Percentiles rank a stretch among this genome's conserved stretches.
Conservation (phyloP, 306 rosid genomes). For the Ochetophila trinervis region DNA sequence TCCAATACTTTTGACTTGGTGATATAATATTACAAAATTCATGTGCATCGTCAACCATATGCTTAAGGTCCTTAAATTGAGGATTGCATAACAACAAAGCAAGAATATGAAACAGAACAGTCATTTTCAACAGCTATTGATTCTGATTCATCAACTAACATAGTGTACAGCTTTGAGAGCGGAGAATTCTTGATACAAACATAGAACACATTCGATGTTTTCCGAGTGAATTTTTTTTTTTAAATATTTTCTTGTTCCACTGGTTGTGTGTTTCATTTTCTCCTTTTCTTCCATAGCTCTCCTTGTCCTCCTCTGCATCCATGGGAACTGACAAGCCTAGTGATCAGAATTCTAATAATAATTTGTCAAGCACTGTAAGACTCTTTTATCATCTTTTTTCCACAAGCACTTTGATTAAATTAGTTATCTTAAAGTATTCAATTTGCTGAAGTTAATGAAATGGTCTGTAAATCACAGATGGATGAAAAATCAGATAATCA, state of each 20-base stretch:
- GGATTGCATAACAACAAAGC: no score
- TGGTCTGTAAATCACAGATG: conserved; percentile 12
- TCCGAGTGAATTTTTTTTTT: background rate
- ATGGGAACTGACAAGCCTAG: conserved; percentile 18
- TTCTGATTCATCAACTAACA: no score
- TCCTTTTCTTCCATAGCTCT: background rate
- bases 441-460: background rate
- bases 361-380: conserved; percentile 22
- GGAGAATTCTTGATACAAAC: conserved; percentile 2
- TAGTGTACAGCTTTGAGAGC: background rate
- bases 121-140: conserved; percentile 1
- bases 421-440: background rate
- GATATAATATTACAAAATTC: no score
- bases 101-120: conserved; percentile 1
- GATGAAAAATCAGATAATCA: background rate
- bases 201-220: background rate
- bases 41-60: no score
- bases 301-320: background rate
- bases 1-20: no score
- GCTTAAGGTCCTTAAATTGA: background rate
- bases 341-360: conserved; percentile 6
- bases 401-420: no score
- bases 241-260: background rate
- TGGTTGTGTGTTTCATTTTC: conserved; percentile 6
- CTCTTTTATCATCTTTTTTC: background rate